Evolutionary conservation across 1,139 yeast species (phyloP), one percentile per base, ranked within the genome.

Genomic region (Protomyces inouyei): DNA sequence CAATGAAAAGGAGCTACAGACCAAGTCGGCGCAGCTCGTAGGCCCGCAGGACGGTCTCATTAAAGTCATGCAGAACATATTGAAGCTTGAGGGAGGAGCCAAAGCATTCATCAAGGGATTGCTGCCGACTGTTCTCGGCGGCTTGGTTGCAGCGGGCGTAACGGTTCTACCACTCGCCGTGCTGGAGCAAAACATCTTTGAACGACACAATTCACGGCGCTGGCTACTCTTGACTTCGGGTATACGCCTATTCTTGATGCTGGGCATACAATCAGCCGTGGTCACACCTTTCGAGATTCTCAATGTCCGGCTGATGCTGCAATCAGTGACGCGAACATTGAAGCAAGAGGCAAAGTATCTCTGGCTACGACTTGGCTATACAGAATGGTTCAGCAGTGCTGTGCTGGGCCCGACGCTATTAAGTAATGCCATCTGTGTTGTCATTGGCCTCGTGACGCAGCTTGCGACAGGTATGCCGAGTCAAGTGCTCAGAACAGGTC

Each of bases 311-410:
- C 52, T 57, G 55, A 16, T 55, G 10, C 40, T 57, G 28, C 52
- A 40, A 28, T 12, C 21, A 14, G 32, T 10, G 1, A 10, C 48
- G 23, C 55, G 61, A 1, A 51, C 61, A 16, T 8, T 23, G n/a
- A 51, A 51, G 38, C 25, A 57, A 38, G 61, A 57, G 21, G 12
- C 8, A 28, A 18, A 21, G 28, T 57, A 57, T 40, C 51, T 57
- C 40, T 36, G 45, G 38, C n/a, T 28, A 14, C 37, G 61, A 12
- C 28, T 57, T 21, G 12, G 16, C 16, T 38, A n/a, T 28, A n/a
- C 55, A 8, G 61, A 57, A 36, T 28, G 52, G 38, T 57, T 57
- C 35, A 35, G 40, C 25, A 3, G 25, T 14, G 36, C 21, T 3
- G 37, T 45, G n/a, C 10, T 57, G 38, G 38, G 28, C 28, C 61